Base-by-base conservation (phyloP, 2,329 filamentous ascomycete species). In the Nannizzia gypsea region DNA sequence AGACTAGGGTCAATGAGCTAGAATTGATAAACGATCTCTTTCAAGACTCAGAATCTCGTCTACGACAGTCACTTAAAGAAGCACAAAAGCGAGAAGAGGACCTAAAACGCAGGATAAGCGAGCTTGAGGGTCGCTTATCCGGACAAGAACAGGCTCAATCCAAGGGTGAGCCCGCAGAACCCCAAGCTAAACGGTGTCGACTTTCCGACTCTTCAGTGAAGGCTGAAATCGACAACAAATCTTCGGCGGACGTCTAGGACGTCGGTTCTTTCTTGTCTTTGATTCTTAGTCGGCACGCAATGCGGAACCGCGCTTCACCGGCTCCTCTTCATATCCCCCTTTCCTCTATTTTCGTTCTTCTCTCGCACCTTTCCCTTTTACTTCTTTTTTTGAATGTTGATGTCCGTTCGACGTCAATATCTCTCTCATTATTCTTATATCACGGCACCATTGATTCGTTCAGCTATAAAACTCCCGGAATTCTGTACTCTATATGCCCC, bases 21-120 rank as follows among this genome's bases (percentile, higher is more conserved):
- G 93, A 99, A 71, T 83, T 99, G 58, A 96, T 99, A 77, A 96
- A 91, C 68, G 87, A 88, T 69, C 78, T 91, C 50, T 90, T 90
- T 72, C 81, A 86, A 57, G 80, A 82, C 64, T 80, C 79, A 34
- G 80, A 82, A 66, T 74, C 74, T 50, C 78, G 76, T 61, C 71
- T 88, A 54, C 80, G 80, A 61, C 76, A 79, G 36, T 85, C 87
- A 64, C 78, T 91, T 1, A 88, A 95, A 34, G 88, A 92, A 57
- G 84, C 86, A 54, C 86, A 90, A 67, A 81, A 83, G 57, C 81
- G 89, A 38, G 90, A 95, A 72, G 88, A 90, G 61, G 87, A 86
- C 60, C 79, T 95, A 40, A 95, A 95, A 75, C 82, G 87, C 57
- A 84, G 88, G 57, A 77, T 95, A n/a, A 87, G 89, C 60, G 89